Evolutionary conservation across 1,284 basidiomycete genomes (phyloP).

Genomic region (Rhodotorula sp.): DNA sequence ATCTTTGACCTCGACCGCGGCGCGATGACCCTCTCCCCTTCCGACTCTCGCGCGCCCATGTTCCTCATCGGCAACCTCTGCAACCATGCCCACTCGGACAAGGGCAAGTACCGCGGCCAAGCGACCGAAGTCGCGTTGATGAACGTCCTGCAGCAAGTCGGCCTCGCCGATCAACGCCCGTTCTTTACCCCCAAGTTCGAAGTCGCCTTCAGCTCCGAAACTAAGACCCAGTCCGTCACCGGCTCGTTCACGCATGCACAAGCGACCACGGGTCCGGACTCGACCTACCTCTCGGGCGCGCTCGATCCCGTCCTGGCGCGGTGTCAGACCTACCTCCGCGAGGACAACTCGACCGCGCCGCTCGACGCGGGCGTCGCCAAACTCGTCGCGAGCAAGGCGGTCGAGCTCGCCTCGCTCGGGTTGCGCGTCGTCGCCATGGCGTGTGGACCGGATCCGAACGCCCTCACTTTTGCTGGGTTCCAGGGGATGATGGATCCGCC

Average conservation of each 20-base stretch:
- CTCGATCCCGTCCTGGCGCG: constrained; percentile 81
- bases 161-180: constrained; percentile 66
- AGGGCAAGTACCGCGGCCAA: constrained; percentile 78
- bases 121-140: constrained; percentile 91
- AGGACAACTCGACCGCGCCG: constrained; percentile 74
- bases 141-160: constrained; percentile 73
- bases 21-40: constrained; percentile 24
- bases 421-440: constrained; percentile 88
- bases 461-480: constrained; percentile 85
- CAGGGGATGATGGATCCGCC: constrained; percentile 96
- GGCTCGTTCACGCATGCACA: constrained; percentile 57
- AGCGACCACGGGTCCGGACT: constrained; percentile 57
- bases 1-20: constrained; percentile 59
- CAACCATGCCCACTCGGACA: constrained; percentile 62
- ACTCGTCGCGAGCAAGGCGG: constrained; percentile 68
- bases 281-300: constrained; percentile 89
- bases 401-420: constrained; percentile 69
- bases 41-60: constrained; percentile 57
- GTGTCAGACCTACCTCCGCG: constrained; percentile 84
- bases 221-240: constrained; percentile 86
- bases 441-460: constrained; percentile 61
- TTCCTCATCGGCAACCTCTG: constrained; percentile 57
- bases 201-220: constrained; percentile 86
- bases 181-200: constrained; percentile 74
- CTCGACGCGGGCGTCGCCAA: constrained; percentile 68